phyloP scores from a whole-genome alignment of 2,329 filamentous ascomycete species.

The Trichothecium sympodiale region DNA sequence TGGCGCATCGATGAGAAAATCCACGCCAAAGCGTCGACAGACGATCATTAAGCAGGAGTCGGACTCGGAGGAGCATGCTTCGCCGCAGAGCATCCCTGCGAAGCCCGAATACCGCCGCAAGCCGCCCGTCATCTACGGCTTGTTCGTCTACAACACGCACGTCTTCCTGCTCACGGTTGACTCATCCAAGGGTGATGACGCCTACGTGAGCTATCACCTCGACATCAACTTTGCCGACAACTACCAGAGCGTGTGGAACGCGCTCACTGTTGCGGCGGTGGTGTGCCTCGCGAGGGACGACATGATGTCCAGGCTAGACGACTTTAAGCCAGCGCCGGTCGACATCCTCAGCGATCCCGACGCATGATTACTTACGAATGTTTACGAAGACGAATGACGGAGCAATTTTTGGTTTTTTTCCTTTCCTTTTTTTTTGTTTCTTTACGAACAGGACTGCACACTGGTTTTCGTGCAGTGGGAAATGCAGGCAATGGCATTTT shows the following conservation, averaged over 20 bases:
- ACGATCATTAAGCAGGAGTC: not conserved
- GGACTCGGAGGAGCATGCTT: not conserved
- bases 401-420: no score
- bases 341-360: slow-evolving; percentile 27
- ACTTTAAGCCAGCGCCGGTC: slow-evolving; percentile 21
- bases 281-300: slow-evolving; percentile 29
- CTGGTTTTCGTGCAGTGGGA: no score
- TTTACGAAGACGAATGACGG: not conserved
- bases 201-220: slow-evolving; percentile 31
- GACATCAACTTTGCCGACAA: slow-evolving; percentile 26
- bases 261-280: slow-evolving; percentile 27
- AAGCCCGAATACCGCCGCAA: slow-evolving; percentile 13
- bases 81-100: not conserved
- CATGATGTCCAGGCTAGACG: slow-evolving; percentile 18
- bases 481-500: not conserved
- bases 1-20: no score
- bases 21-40: not conserved
- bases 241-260: slow-evolving; percentile 32
- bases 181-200: slow-evolving; percentile 20
- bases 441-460: no score
- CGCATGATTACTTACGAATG: slow-evolving; percentile 12
- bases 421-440: no score
- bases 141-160: slow-evolving; percentile 28
- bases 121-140: slow-evolving; percentile 30
- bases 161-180: slow-evolving; percentile 29